Evolutionary conservation across 1,284 basidiomycete genomes (phyloP).

Genomic region (Neonothopanus nambi): DNA sequence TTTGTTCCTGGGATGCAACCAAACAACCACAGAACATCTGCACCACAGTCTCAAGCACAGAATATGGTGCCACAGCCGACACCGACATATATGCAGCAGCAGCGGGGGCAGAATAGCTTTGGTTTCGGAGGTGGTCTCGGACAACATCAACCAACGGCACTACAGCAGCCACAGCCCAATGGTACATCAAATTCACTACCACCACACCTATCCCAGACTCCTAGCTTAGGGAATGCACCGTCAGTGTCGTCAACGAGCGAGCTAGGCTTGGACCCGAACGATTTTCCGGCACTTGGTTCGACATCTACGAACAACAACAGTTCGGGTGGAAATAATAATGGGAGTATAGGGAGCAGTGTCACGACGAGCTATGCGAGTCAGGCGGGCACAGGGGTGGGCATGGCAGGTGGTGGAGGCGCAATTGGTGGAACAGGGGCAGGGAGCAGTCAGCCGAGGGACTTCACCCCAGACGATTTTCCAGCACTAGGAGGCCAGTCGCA

Average conservation of each 20-base stretch:
- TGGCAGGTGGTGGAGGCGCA: conserved; percentile 40
- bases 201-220: conserved; percentile 54
- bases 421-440: conserved; percentile 41
- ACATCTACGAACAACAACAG: conserved; percentile 40
- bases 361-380: conserved; percentile 75
- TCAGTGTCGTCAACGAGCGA: conserved; percentile 68
- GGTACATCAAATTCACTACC: conserved; percentile 50
- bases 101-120: conserved; percentile 46
- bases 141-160: conserved; percentile 15
- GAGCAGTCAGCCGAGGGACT: conserved; percentile 59
- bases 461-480: conserved; percentile 80
- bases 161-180: conserved; percentile 50
- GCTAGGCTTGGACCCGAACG: conserved; percentile 80
- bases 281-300: conserved; percentile 82
- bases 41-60: conserved; percentile 49
- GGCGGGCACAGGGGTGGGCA: conserved; percentile 57
- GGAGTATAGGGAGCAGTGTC: conserved; percentile 29
- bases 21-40: conserved; percentile 54
- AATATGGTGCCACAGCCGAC: conserved; percentile 59
- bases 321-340: conserved; percentile 35
- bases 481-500: conserved; percentile 64
- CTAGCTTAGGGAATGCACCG: conserved; percentile 48
- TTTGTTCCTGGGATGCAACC: conserved; percentile 56
- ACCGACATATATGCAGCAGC: conserved; percentile 59
- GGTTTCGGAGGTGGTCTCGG: conserved; percentile 56